Evolutionary conservation across 768 basidiomycete species (phyloP).

Genomic region (Phylloporus rhodoxanthus): DNA sequence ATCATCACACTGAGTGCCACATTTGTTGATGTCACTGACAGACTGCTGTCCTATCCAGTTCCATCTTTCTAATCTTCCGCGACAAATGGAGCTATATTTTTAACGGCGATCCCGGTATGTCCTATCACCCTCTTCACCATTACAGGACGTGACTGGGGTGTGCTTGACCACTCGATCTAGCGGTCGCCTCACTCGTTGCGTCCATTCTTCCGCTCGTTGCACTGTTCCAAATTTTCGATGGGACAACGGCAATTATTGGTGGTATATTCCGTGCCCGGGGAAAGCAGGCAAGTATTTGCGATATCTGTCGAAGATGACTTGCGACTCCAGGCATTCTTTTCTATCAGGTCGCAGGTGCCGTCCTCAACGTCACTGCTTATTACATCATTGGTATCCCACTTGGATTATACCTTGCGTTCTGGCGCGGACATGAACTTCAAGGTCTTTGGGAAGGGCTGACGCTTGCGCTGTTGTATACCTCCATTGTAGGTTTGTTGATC

Average conservation of each 20-base stretch:
- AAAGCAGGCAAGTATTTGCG: slow-evolving; percentile 47
- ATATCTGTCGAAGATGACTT: not conserved
- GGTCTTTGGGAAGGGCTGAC: slow-evolving; percentile 88
- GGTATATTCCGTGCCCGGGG: slow-evolving; percentile 83
- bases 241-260: slow-evolving; percentile 54
- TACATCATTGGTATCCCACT: slow-evolving; percentile 81
- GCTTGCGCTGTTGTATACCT: slow-evolving; percentile 58
- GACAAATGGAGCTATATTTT: slow-evolving; percentile 69
- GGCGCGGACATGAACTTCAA: slow-evolving; percentile 45
- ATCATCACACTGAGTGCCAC: slow-evolving; percentile 2
- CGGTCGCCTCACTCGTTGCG: slow-evolving; percentile 46
- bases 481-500: slow-evolving; percentile 46
- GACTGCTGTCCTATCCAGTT: slow-evolving; percentile 27
- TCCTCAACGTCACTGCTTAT: slow-evolving; percentile 60
- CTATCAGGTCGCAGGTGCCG: slow-evolving; percentile 58
- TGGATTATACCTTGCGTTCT: slow-evolving; percentile 74
- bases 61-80: slow-evolving; percentile 55
- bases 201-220: slow-evolving; percentile 70
- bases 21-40: not conserved
- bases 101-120: slow-evolving; percentile 57
- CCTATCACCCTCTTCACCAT: not conserved
- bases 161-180: slow-evolving; percentile 23
- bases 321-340: not conserved
- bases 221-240: slow-evolving; percentile 84
- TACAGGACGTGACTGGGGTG: not conserved